A percentile compares a stretch with the other conserved stretches of the same genome.
Evolutionary conservation across 1,284 basidiomycete genomes (phyloP).

Genomic region (Moniliella sp.): DNA sequence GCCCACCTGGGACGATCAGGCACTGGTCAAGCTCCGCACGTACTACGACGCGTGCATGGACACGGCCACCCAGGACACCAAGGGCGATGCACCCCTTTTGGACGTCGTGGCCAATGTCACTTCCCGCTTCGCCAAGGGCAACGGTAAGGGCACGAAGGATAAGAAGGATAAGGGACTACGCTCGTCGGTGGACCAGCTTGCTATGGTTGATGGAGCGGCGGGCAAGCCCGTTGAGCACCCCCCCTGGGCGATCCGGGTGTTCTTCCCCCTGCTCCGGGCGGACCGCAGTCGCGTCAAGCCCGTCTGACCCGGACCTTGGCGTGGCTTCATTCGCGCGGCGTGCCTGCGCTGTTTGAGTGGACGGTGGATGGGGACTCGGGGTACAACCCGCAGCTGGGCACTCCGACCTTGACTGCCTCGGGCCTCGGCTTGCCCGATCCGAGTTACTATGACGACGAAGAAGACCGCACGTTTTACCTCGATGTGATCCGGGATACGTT

Average conservation of each 20-base stretch:
- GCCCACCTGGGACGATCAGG: slow-evolving; percentile 42
- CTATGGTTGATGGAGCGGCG: not conserved
- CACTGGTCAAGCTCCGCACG: slow-evolving; percentile 56
- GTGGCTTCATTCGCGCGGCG: slow-evolving; percentile 48
- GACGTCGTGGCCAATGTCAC: slow-evolving; percentile 35
- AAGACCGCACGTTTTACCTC: slow-evolving; percentile 50
- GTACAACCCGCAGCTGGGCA: slow-evolving; percentile 66
- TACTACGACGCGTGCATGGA: slow-evolving; percentile 68
- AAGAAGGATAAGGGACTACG: slow-evolving; percentile 38
- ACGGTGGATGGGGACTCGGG: slow-evolving; percentile 69
- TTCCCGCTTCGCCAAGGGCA: slow-evolving; percentile 6
- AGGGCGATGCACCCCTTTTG: slow-evolving; percentile 36
- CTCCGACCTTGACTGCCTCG: slow-evolving; percentile 64
- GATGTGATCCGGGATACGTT: slow-evolving; percentile 49
- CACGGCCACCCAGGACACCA: slow-evolving; percentile 39
- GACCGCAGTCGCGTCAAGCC: slow-evolving; percentile 29
- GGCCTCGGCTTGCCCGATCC: slow-evolving; percentile 68
- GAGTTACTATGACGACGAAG: slow-evolving; percentile 73
- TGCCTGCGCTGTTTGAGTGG: slow-evolving; percentile 56
- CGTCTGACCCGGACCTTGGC: slow-evolving; percentile 57
- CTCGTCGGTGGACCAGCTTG: slow-evolving; percentile 41
- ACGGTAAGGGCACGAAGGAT: slow-evolving; percentile 38
- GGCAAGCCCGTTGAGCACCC: not conserved
- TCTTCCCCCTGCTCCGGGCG: slow-evolving; percentile 13
- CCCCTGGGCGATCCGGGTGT: slow-evolving; percentile 11